Evolutionary conservation across 2,329 filamentous ascomycete genomes (phyloP).

Genomic region (Lecanoromycetidae sp.): DNA sequence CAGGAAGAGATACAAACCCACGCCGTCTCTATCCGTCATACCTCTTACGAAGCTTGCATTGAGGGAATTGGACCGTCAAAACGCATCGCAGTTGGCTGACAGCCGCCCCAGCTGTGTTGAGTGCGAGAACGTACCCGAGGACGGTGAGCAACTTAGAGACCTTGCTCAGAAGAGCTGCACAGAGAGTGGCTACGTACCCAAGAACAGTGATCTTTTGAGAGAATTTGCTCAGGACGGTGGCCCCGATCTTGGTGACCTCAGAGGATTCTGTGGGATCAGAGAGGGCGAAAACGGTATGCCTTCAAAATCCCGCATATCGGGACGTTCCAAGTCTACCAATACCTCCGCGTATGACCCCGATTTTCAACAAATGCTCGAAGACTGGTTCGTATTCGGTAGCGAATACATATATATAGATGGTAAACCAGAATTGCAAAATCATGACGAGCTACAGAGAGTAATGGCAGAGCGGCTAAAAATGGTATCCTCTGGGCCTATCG

Average conservation of each 20-base stretch:
- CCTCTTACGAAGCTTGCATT: neutral
- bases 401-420: no score
- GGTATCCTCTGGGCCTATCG: conserved; percentile 28
- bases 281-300: no score
- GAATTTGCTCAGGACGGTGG: neutral
- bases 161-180: no score
- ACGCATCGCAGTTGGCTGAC: neutral
- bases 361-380: no score
- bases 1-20: neutral
- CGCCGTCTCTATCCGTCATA: neutral
- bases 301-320: neutral
- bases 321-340: neutral
- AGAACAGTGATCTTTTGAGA: neutral
- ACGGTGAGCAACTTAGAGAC: no score
- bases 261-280: no score
- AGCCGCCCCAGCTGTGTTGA: neutral
- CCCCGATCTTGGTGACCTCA: neutral
- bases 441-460: conserved; percentile 23
- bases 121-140: no score
- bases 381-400: no score
- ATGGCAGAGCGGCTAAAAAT: conserved; percentile 24
- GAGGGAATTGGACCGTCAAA: conserved; percentile 1
- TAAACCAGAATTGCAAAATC: conserved; percentile 26
- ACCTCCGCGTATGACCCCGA: neutral
- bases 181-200: neutral